Base-by-base conservation (phyloP, 1,139 yeast genomes). In the Debaryomycetaceae sp. region DNA sequence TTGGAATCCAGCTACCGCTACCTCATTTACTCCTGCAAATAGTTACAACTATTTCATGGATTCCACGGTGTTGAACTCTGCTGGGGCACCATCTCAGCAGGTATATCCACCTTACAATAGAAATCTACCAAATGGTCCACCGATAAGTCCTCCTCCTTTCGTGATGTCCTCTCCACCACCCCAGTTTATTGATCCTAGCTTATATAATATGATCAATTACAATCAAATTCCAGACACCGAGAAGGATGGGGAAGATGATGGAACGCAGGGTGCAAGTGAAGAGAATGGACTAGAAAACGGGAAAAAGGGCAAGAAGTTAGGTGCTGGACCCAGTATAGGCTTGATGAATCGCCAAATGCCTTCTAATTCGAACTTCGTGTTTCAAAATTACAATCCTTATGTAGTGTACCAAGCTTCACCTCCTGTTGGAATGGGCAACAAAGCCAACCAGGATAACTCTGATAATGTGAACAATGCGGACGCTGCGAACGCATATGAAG, bases 1-100 rank as follows among this genome's bases (percentile, higher is more conserved):
- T 48, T 81, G 87, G 87, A 79, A 80, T 53, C 85, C 85, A 0
- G 85, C 84, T 3, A 63, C 82, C 14, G 81, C 83, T 2, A 60
- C 81, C 9, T 61, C 81, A 2, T 81, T 81, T 52, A 78, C 79
- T 14, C 83, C 86, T 18, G 52, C 54, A 5, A 47, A 48, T 31
- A 35, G 56, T 17, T 57, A 55, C 43, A 60, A 53, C 39, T 61
- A 67, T 44, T 63, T 65, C 34, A 58, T 58, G 52, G 65, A 61
- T 18, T 49, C 46, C 4, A 46, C 42, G n/a, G 46, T 46, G 6
- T 33, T 41, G 18, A 38, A 31, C 7, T 48, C 46, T 8, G 41
- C 41, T 24, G 45, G 45, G 7, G 47, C 42, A 9, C 51, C 53
- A 13, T 51, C 55, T 24, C 51, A 54, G 4, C 55, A 48, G 24